Base-by-base conservation (phyloP, 495 filamentous ascomycete species). In the Apiosordaria backusii region DNA sequence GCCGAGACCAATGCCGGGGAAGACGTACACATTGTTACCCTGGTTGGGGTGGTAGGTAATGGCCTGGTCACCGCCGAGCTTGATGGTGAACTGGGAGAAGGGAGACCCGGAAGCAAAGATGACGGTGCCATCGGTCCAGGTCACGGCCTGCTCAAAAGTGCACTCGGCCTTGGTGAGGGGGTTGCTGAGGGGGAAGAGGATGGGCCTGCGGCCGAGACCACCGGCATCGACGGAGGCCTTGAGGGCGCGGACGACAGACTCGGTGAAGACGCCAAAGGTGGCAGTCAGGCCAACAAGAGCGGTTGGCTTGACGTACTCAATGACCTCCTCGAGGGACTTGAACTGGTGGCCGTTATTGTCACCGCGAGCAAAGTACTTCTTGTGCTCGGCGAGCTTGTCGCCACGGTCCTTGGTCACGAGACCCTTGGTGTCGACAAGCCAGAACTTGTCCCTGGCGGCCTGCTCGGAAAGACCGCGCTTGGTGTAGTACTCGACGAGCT, bases 61-160 rank as follows among this genome's bases (percentile, higher is more conserved):
- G 60, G 85, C 83, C 64, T 84, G 84, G 71, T 89, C 84, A 15
- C 35, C 16, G 63, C 89, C 68, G 29, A 85, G 81, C 75, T 85
- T 83, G 54, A 85, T 87, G 58, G 86, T 83, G 67, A 89, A 82
- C n/a, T 86, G 82, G 21, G 88, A 86, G 87, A 99, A 99, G 50
- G 95, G 95, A 40, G 92, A 96, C 64, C 95, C 95, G 19, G 92
- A 96, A 67, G 95, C 95, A 72, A 99, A 99, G 75, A 99, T 86
- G 69, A 87, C 91, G 50, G 88, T 92, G 60, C 92, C 93, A 60
- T 97, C 88, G 25, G 95, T 97, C 86, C 92, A 85, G 64, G 84
- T 86, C 72, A 98, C 82, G 22, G 93, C 93, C 74, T 92, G 89
- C 82, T 96, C 93, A 71, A 91, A 97, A 25, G 94, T 97, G 80